Conservation (phyloP, 495 filamentous ascomycete genomes). For the Penicillium atrosanguineum region DNA sequence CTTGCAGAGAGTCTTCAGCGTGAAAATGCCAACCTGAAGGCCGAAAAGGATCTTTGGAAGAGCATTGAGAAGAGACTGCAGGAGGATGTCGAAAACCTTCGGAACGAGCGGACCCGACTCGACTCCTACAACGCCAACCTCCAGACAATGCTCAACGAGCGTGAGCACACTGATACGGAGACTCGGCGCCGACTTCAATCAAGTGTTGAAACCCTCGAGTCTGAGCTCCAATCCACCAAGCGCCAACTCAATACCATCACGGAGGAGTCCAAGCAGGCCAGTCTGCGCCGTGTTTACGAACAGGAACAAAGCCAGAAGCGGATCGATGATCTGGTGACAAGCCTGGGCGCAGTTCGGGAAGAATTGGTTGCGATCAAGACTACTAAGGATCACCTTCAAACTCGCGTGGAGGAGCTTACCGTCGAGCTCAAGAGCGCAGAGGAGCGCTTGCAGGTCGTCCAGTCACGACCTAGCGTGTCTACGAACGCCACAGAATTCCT, state of each 20-base stretch:
- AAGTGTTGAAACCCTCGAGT: conserved; percentile 72
- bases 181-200: conserved; percentile 71
- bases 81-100: conserved; percentile 80
- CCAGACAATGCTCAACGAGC: conserved; percentile 85
- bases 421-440: conserved; percentile 85
- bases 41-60: conserved; percentile 88
- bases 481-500: conserved; percentile 34
- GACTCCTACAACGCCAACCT: conserved; percentile 75
- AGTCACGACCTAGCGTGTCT: conserved; percentile 63
- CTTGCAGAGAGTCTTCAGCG: conserved; percentile 82
- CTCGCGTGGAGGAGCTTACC: conserved; percentile 80
- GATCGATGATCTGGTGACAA: conserved; percentile 85
- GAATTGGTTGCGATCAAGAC: conserved; percentile 81
- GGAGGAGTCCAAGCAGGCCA: conserved; percentile 75
- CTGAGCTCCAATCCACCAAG: conserved; percentile 73
- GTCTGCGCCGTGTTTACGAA: conserved; percentile 84
- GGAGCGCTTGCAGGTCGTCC: conserved; percentile 76
- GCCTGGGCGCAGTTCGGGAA: conserved; percentile 72
- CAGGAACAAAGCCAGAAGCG: conserved; percentile 78
- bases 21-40: conserved; percentile 88
- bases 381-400: conserved; percentile 80
- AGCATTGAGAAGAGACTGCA: conserved; percentile 81
- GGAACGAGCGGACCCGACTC: conserved; percentile 77
- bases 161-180: conserved; percentile 81
- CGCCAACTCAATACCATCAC: conserved; percentile 79